Evolutionary conservation across 257 asterid genomes (phyloP).

Genomic region (Solanum megistacrolobum): DNA sequence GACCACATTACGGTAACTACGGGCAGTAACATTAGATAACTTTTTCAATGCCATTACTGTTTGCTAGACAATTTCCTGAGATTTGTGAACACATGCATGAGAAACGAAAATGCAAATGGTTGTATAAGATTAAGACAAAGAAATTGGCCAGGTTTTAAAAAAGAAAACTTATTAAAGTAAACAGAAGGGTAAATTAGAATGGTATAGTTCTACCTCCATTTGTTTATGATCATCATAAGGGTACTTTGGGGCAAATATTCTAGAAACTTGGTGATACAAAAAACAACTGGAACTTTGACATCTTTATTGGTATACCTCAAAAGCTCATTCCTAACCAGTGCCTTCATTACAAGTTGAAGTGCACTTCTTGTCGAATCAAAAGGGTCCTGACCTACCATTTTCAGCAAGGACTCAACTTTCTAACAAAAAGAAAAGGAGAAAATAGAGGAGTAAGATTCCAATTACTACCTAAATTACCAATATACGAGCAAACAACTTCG

Average conservation of each 20-base stretch:
- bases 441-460: neutral
- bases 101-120: neutral
- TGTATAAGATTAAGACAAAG: neutral
- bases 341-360: slow-evolving; percentile 32
- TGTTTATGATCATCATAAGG: slow-evolving; percentile 25
- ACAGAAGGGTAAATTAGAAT: neutral
- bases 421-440: slow-evolving; percentile 12
- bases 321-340: slow-evolving; percentile 24
- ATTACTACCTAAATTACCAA: no score
- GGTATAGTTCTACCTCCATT: slow-evolving; percentile 25
- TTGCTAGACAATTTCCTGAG: neutral
- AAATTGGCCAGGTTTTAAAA: neutral
- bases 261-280: slow-evolving; percentile 43
- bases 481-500: neutral
- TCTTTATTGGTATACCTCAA: slow-evolving; percentile 17
- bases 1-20: neutral
- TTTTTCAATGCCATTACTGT: neutral
- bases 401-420: slow-evolving; percentile 35
- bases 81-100: neutral
- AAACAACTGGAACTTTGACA: slow-evolving; percentile 32
- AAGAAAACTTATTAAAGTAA: neutral
- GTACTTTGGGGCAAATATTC: slow-evolving; percentile 40
- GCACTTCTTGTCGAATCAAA: slow-evolving; percentile 18
- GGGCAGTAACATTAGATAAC: neutral
- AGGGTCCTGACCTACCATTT: slow-evolving; percentile 34